Base-by-base conservation (phyloP, 331 rosid genomes). In the Pyrus hybrid region DNA sequence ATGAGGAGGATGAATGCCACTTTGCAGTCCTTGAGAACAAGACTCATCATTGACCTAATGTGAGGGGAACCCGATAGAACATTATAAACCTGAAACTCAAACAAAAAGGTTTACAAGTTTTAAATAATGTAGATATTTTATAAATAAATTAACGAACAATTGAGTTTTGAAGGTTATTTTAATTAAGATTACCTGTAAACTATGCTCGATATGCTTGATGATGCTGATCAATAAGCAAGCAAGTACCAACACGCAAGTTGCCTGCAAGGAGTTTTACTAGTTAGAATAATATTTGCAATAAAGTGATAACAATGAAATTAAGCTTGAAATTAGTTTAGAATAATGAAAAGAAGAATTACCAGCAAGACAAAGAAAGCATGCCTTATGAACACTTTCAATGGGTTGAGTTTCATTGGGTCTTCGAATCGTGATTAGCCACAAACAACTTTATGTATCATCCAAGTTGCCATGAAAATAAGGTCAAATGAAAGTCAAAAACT, bases 41-140 rank as follows among this genome's bases (percentile, higher is more conserved):
- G 80, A 54, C 29, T 65, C 12, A 45, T 45, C 22, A 75, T 45
- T 45, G 51, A 16, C 69, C 54, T 80, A 51, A 77, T 77, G 35
- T 83, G 83, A 9, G 85, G 91, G 51, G 84, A 22, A 26, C 73
- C 90, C 68, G 85, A 28, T 20, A 22, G 18, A 11, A 79, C 84
- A 6, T 79, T 85, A 77, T 81, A 78, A 37, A 84, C 92, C 97
- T 94, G 87, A 81, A 80, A 47, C 29, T 25, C 20, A 60, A 23
- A 11, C 11, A 18, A 54, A 54, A 54, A 2, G 51, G 16, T 45
- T 45, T 10, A 45, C 51, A 13, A 45, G 51, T 45, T 45, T 45
- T 45, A 45, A 45, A 45, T 45, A 13, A 45, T 13, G 17, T 45
- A 4, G 17, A 45, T 13, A 45, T 45, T 45, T 45, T 45, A 45